phyloP scores from a whole-genome alignment of 1,284 basidiomycete genomes.

The Cutaneotrichosporon sp. region DNA sequence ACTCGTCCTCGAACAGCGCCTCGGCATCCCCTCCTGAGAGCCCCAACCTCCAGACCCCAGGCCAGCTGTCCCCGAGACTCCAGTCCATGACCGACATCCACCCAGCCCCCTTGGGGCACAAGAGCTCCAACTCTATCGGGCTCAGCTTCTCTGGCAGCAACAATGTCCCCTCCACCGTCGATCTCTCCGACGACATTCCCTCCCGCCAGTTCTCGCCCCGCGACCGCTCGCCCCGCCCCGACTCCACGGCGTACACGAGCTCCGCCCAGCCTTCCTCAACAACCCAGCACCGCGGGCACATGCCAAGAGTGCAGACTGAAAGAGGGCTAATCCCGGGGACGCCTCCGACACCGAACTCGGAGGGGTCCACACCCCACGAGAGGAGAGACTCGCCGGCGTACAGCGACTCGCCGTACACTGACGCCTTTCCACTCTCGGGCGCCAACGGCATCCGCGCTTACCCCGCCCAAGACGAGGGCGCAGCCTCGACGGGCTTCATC shows the following conservation, averaged over 20 bases:
- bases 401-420: conserved; percentile 12
- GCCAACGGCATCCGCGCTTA: not conserved
- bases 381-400: conserved; percentile 16
- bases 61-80: not conserved
- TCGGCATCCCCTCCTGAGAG: conserved; percentile 23
- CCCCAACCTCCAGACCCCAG: conserved; percentile 18
- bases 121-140: conserved; percentile 3
- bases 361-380: not conserved
- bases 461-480: not conserved
- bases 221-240: not conserved
- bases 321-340: conserved; percentile 7
- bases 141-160: not conserved
- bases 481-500: conserved; percentile 21
- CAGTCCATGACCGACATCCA: not conserved
- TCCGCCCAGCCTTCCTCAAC: not conserved
- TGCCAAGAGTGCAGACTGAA: not conserved
- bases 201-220: not conserved
- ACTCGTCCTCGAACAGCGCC: conserved; percentile 5
- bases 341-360: not conserved
- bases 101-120: not conserved
- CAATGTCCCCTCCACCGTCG: conserved; percentile 2
- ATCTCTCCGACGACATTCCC: conserved; percentile 12
- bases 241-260: conserved; percentile 1
- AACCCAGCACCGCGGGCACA: not conserved
- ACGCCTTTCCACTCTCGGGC: not conserved